Conservation (phyloP, 1,139 yeast genomes). For the Geotrichum histeridarum region DNA sequence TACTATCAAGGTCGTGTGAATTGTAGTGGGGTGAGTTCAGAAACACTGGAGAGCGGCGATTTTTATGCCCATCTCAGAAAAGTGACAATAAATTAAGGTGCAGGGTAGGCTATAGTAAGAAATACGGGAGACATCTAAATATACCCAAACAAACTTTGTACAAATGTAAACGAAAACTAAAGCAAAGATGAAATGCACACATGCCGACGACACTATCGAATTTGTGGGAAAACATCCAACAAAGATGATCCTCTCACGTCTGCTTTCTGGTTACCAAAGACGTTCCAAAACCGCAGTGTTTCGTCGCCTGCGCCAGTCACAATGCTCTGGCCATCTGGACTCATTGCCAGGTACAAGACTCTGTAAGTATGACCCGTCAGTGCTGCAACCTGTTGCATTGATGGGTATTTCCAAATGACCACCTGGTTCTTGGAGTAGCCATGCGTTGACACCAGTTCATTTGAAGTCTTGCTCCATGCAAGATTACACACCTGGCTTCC, state of each 20-base stretch:
- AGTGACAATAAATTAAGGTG: background rate
- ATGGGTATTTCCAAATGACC: conserved; percentile 90
- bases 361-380: conserved; percentile 92
- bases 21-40: too few relatives aligned
- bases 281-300: conserved; percentile 88
- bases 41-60: too few relatives aligned
- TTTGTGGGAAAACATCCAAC: conserved; percentile 72
- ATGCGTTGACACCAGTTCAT: conserved; percentile 90
- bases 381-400: conserved; percentile 89
- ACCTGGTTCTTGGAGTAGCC: conserved; percentile 90
- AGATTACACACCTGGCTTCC: conserved; percentile 95
- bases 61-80: background rate
- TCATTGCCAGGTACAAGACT: conserved; percentile 79
- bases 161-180: background rate
- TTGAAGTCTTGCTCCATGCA: conserved; percentile 87
- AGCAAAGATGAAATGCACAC: background rate
- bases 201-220: conserved; percentile 43
- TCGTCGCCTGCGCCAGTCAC: conserved; percentile 99
- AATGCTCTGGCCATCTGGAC: conserved; percentile 97
- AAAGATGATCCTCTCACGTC: conserved; percentile 43
- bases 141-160: background rate
- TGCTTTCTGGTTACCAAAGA: conserved; percentile 65
- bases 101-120: too few relatives aligned
- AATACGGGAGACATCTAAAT: background rate
- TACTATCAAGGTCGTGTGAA: background rate